Base-by-base conservation (phyloP, 768 basidiomycete genomes). In the Lentinula guzmanii region DNA sequence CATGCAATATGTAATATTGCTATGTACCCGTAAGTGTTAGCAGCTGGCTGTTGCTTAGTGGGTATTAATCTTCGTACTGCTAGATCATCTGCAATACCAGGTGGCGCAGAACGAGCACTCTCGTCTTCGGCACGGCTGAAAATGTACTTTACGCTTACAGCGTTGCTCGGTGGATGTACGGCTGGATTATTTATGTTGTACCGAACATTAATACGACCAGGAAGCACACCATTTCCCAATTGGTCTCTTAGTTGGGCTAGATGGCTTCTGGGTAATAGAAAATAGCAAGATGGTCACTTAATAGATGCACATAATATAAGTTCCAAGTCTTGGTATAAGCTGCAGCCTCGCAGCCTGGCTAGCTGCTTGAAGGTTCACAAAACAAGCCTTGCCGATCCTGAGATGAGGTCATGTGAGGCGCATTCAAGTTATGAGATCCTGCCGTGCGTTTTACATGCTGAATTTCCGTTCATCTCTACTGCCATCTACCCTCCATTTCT, bases 1-100 rank as follows among this genome's bases (percentile, higher is more conserved):
- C 87, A 93, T 68, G 87, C 84, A 33, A 90, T 95, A 66, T 91
- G 90, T 70, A 76, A 83, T 61, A 86, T 93, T 68, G 93, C 91
- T 6, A 86, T 93, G 81, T 87, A 87, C 61, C 93, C 93, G 93
- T 95, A 70, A 69, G 90, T 85, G 51, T 54, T 65, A 24, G 55
- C 61, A 62, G 62, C 59, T 58, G 67, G 48, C 0, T 60, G 60
- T 69, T 65, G 62, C 64, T 58, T 65, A 67, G 37, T 31, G 21
- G 37, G 2, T 39, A 31, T 8, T 33, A 39, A 33, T 15, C 41
- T 24, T 62, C 43, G 58, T 39, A 42, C 28, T 58, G 62, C 24
- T 63, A 90, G 89, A 59, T 73, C 82, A 65, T 73, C 80, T 41
- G 82, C 89, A 37, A 88, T 91, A 69, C 93, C 92, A 62, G 93